Evolutionary conservation across 176 grass and related monocot species (phyloP), one percentile per base, ranked within the genome.

Genomic region (Panicum miliaceum): DNA sequence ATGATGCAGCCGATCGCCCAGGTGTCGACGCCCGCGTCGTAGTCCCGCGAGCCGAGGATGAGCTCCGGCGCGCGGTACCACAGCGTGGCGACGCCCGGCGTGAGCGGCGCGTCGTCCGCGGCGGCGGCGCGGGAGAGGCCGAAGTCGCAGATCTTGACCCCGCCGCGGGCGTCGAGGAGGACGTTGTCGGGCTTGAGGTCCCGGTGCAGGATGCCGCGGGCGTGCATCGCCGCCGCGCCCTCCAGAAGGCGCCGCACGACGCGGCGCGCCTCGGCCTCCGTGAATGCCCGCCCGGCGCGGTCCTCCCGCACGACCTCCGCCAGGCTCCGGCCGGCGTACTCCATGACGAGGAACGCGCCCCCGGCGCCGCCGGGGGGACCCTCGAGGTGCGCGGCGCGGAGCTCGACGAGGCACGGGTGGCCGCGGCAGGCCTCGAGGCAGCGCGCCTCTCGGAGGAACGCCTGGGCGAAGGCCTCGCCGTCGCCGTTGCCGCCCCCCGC

Each of bases 101-200:
- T 61, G 19, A 12, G 35, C 26, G 52, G 80, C 52, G 68, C 15
- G 8, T 0, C 4, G 23, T 13, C 2, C 12, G 3, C 0, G 36
- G 0, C 1, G 12, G 0, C 14, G 14, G 37, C 0, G 66, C 80
- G 80, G 6, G 83, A 76, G 5, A 83, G 41, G 2, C 85, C 85
- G 26, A 88, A 75, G 57, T 88, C 85, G 68, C 78, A 88, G 41
- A 88, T 76, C 70, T 88, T 88, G 77, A 88, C 20, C 23, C 27
- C 53, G 5, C 58, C 67, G 35, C 5, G 5, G 40, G 0, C 2
- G 57, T 58, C 56, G 4, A 68, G 40, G 64, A 87, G 65, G 23
- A 86, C 20, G 83, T 85, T 85, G 83, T 66, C 83, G 58, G 74
- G 74, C 32, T 79, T 86, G 36, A 86, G 25, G 40, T 86, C 84